A percentile compares a stretch with the other conserved stretches of the same genome.
Evolutionary conservation across 495 filamentous ascomycete species (phyloP).

Genomic region (Neurospora sp.): DNA sequence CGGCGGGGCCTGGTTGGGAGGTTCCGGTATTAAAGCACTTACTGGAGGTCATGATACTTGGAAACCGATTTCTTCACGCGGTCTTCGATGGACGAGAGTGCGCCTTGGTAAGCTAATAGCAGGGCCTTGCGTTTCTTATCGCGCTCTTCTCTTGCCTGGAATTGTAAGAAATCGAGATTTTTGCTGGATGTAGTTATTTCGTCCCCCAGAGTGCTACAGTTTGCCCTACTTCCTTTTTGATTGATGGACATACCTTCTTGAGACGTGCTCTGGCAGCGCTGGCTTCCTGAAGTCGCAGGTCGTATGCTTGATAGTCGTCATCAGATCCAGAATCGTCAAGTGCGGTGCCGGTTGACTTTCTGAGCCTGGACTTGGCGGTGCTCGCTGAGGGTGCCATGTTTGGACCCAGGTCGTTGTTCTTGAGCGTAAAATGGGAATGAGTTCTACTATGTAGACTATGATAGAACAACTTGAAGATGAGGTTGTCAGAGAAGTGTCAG

Average conservation of each 20-base stretch:
- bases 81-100: constrained; percentile 6
- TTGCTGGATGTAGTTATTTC: neutral
- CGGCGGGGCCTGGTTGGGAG: neutral
- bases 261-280: constrained; percentile 11
- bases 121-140: constrained; percentile 14
- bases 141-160: constrained; percentile 15
- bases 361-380: constrained; percentile 4
- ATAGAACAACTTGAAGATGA: neutral
- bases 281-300: constrained; percentile 9
- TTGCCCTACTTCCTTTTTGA: neutral
- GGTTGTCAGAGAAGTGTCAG: neutral
- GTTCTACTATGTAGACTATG: neutral
- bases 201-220: neutral
- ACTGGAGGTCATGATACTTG: constrained; percentile 14
- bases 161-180: neutral
- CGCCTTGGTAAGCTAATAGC: constrained; percentile 2
- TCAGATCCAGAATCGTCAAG: constrained; percentile 8
- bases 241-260: constrained; percentile 3
- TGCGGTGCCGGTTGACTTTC: neutral
- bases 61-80: constrained; percentile 10
- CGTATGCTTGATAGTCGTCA: constrained; percentile 9
- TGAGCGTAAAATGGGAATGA: neutral
- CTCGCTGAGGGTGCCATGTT: constrained; percentile 14
- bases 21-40: neutral
- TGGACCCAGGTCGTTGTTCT: neutral